Base-by-base conservation (phyloP, 495 filamentous ascomycete genomes). In the Neurospora sp. region DNA sequence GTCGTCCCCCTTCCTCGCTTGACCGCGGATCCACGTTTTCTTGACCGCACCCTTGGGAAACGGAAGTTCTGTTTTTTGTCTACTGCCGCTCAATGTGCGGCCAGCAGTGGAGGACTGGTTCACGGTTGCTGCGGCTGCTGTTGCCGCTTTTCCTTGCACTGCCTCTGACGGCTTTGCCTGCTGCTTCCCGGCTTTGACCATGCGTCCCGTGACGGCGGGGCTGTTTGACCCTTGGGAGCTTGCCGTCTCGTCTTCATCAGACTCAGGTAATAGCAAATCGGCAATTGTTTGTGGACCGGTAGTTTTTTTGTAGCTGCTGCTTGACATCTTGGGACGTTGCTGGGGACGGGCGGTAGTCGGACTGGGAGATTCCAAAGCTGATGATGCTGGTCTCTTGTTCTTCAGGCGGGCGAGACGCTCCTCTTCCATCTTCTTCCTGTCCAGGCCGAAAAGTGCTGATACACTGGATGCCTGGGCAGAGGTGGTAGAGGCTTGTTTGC, bases 371-470 rank as follows among this genome's bases (percentile, higher is more conserved):
- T 65, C 53, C 53, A 65, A 37, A 37, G 39, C 70, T 59, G 73
- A 70, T 31, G 79, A 71, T n/a, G 86, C 81, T 78, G 91, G 89
- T 73, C 90, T 91, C 22, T 83, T 80, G 53, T 35, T 35, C 53
- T 65, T 65, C 6, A 87, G 73, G 44, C 94, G 86, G 20, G 90
- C 90, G 9, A 97, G 85, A 27, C 95, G 87, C 76, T 96, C 95
- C 76, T 90, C 83, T 75, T 98, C 95, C 93, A 97, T 96, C 73
- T 90, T 85, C 78, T 91, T 92, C 10, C 94, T 87, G 80, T 97
- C 86, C 0, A 94, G 79, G 0, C 88, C 89, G 4, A 85, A 70
- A 0, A 80, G 69, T 1, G 73, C 71, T 3, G 69, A 73, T 70
- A 72, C 40, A n/a, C 35, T 45, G 39, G 12, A 69, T 8, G 27